These are phyloP conservation scores for Rhizopogon sp. DNA, from an alignment of 768 basidiomycete genomes.

Conservation along the genomic window DNA sequence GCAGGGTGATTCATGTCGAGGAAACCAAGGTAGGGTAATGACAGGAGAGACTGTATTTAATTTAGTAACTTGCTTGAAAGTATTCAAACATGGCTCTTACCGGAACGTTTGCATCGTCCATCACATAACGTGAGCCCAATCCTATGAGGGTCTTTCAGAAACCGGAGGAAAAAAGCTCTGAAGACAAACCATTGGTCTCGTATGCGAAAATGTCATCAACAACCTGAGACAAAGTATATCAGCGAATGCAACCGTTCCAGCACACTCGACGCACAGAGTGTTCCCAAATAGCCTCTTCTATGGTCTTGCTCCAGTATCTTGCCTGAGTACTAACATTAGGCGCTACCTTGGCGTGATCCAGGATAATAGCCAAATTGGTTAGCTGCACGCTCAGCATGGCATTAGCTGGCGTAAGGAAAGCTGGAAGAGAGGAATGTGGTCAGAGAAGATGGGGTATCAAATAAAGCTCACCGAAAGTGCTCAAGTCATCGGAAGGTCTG, in stretches of 20 bases:
- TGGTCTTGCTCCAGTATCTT: slow-evolving; percentile 51
- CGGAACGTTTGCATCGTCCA: slow-evolving; percentile 86
- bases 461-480: slow-evolving; percentile 47
- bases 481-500: slow-evolving; percentile 72
- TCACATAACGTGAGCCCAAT: slow-evolving; percentile 66
- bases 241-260: neutral
- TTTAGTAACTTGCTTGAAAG: neutral
- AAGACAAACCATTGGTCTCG: slow-evolving; percentile 58
- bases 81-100: slow-evolving; percentile 32
- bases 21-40: slow-evolving; percentile 77
- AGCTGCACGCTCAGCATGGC: slow-evolving; percentile 80
- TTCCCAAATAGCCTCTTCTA: slow-evolving; percentile 57
- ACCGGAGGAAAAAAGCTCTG: neutral
- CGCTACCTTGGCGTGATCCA: slow-evolving; percentile 45
- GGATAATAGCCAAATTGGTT: slow-evolving; percentile 50
- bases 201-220: slow-evolving; percentile 68
- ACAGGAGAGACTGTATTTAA: slow-evolving; percentile 56
- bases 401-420: slow-evolving; percentile 75
- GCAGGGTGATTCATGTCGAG: slow-evolving; percentile 51
- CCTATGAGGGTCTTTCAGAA: slow-evolving; percentile 30
- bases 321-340: slow-evolving; percentile 51
- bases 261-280: slow-evolving; percentile 40
- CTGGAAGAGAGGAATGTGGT: slow-evolving; percentile 26
- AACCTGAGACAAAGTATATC: slow-evolving; percentile 33
- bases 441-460: neutral